Conservation (phyloP, 1,284 basidiomycete genomes). For the Coniophora puteana region DNA sequence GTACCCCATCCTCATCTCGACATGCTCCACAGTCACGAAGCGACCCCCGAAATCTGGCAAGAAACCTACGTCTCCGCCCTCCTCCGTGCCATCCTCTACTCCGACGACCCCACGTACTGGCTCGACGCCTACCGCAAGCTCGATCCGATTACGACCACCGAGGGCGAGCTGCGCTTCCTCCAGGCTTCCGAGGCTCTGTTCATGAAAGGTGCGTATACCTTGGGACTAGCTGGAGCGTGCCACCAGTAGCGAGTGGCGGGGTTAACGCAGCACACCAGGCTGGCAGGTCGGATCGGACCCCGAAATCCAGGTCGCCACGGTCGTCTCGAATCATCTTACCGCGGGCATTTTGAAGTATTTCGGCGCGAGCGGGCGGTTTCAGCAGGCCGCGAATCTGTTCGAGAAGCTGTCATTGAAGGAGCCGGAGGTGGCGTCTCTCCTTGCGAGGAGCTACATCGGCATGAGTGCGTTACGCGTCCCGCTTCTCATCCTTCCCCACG, state of each 20-base stretch:
- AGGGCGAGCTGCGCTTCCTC: slow-evolving; percentile 88
- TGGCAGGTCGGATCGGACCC: slow-evolving; percentile 99
- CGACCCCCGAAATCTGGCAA: slow-evolving; percentile 92
- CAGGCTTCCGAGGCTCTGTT: slow-evolving; percentile 91
- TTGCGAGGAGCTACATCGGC: slow-evolving; percentile 91
- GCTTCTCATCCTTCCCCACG: neutral
- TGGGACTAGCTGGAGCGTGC: neutral
- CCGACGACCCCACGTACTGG: slow-evolving; percentile 90
- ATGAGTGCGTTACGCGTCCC: slow-evolving; percentile 73
- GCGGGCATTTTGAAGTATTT: slow-evolving; percentile 97
- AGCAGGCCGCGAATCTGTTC: slow-evolving; percentile 91
- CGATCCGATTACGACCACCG: slow-evolving; percentile 89
- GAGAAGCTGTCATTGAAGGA: slow-evolving; percentile 86
- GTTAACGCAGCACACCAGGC: slow-evolving; percentile 41
- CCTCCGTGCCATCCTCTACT: slow-evolving; percentile 89
- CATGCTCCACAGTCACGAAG: slow-evolving; percentile 69
- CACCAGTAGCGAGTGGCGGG: no score
- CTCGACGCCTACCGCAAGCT: slow-evolving; percentile 94
- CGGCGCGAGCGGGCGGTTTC: slow-evolving; percentile 84
- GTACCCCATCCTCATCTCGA: neutral
- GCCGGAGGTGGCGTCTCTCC: slow-evolving; percentile 85
- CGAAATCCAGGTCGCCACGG: slow-evolving; percentile 96
- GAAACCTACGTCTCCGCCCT: slow-evolving; percentile 96
- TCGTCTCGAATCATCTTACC: slow-evolving; percentile 96
- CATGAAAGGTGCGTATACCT: slow-evolving; percentile 63